Evolutionary conservation across 345 rosid genomes (phyloP).

Genomic region (Ceriops decandra): DNA sequence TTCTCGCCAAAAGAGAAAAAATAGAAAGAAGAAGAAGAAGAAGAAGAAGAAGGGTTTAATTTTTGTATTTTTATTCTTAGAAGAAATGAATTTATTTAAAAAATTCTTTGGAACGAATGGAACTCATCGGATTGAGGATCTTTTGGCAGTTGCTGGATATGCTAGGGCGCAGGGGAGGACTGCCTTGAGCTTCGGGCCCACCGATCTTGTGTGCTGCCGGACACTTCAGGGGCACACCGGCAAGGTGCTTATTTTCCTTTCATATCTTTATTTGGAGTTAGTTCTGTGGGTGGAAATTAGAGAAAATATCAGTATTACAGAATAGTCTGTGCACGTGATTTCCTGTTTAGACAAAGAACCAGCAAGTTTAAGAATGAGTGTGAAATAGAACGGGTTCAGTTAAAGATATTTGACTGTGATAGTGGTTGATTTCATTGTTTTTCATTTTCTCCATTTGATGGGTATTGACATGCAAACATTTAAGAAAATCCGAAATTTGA

Average conservation of each 20-base stretch:
- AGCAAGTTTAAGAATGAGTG: neutral
- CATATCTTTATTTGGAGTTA: neutral
- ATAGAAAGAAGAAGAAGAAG: too few species aligned
- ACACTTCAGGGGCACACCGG: conserved; percentile 95
- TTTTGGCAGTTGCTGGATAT: conserved; percentile 61
- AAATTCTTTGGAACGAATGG: conserved; percentile 3
- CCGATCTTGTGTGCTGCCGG: conserved; percentile 95
- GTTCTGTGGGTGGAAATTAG: neutral
- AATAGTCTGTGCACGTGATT: neutral
- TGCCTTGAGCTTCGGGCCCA: conserved; percentile 70
- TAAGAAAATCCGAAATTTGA: too few species aligned
- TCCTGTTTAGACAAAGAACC: neutral
- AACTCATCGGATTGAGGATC: conserved; percentile 9
- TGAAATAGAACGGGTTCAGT: too few species aligned
- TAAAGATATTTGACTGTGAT: too few species aligned
- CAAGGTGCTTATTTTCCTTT: conserved; percentile 36
- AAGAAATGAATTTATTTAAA: too few species aligned
- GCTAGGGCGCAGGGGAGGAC: conserved; percentile 59
- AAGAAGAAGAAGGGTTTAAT: neutral
- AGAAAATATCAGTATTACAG: neutral
- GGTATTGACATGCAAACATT: too few species aligned
- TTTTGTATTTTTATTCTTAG: conserved; percentile 23
- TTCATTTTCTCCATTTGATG: too few species aligned
- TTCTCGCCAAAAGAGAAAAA: neutral
- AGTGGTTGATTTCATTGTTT: too few species aligned